Percentiles rank a stretch among this genome's conserved stretches.
These are phyloP conservation scores for Solanum medicagineum DNA, from an alignment of 257 asterid genomes.

Conservation along the genomic window DNA sequence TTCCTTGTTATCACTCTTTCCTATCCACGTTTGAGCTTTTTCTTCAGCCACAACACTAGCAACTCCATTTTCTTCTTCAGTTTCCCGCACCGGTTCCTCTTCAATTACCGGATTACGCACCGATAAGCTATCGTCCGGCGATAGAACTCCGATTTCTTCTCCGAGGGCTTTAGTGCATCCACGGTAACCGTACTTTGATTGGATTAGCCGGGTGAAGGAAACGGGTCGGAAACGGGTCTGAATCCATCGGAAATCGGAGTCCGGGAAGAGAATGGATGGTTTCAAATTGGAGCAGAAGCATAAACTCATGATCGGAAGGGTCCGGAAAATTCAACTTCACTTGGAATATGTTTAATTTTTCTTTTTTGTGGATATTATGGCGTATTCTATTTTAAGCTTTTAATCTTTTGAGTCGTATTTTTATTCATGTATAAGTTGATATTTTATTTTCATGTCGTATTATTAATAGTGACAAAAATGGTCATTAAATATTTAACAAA, in stretches of 20 bases:
- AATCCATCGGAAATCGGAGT: conserved; percentile 23
- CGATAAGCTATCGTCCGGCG: conserved; percentile 52
- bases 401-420: neutral
- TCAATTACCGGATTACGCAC: conserved; percentile 22
- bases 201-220: conserved; percentile 10
- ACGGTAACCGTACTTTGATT: neutral
- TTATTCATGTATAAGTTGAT: neutral
- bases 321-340: no score
- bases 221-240: conserved; percentile 27
- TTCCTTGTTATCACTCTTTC: conserved; percentile 8
- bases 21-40: conserved; percentile 9
- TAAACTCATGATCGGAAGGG: conserved; percentile 35
- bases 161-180: conserved; percentile 18
- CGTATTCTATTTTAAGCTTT: neutral
- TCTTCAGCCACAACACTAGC: conserved; percentile 22
- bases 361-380: neutral
- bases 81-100: conserved; percentile 12
- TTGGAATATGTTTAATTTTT: no score
- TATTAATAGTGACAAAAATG: neutral
- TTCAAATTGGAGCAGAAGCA: conserved; percentile 40
- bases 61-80: conserved; percentile 5
- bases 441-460: neutral
- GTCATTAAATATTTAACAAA: neutral
- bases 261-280: conserved; percentile 29
- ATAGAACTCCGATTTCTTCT: conserved; percentile 44